A percentile compares a stretch with the other conserved stretches of the same genome.
phyloP scores from a whole-genome alignment of 2,329 filamentous ascomycete genomes.

The Pseudocercospora vitis region DNA sequence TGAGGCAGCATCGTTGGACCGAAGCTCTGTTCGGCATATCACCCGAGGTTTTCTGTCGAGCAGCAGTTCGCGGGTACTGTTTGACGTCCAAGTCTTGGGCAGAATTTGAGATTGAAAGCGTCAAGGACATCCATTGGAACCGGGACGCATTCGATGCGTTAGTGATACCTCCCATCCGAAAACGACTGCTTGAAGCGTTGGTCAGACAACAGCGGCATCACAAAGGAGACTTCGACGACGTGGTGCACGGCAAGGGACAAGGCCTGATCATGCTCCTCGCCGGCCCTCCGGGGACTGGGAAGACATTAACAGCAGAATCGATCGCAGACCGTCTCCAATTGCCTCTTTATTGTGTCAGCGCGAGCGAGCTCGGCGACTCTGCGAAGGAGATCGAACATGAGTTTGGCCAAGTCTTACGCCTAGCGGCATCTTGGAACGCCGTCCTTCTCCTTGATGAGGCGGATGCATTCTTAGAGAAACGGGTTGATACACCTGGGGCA shows the following conservation, averaged over 20 bases:
- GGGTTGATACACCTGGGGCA: conserved; percentile 13
- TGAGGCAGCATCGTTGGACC: conserved; percentile 20
- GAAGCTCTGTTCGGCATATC: conserved; percentile 16
- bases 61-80: conserved; percentile 20
- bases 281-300: conserved; percentile 33
- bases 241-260: conserved; percentile 27
- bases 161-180: conserved; percentile 23
- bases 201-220: conserved; percentile 20
- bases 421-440: conserved; percentile 29
- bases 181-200: conserved; percentile 22
- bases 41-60: conserved; percentile 22
- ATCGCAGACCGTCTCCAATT: conserved; percentile 20
- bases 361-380: conserved; percentile 21
- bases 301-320: conserved; percentile 27
- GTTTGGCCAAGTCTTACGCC: conserved; percentile 21
- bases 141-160: conserved; percentile 23
- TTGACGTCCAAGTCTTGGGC: conserved; percentile 24
- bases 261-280: conserved; percentile 30
- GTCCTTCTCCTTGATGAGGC: conserved; percentile 44
- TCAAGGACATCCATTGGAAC: conserved; percentile 21
- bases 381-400: conserved; percentile 26
- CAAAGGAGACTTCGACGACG: conserved; percentile 21
- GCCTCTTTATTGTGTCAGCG: conserved; percentile 17
- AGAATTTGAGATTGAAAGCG: conserved; percentile 22
- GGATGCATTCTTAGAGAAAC: conserved; percentile 39